phyloP scores from a whole-genome alignment of 371 early-diverging fungal species.

The Actinomortierella ambigua region DNA sequence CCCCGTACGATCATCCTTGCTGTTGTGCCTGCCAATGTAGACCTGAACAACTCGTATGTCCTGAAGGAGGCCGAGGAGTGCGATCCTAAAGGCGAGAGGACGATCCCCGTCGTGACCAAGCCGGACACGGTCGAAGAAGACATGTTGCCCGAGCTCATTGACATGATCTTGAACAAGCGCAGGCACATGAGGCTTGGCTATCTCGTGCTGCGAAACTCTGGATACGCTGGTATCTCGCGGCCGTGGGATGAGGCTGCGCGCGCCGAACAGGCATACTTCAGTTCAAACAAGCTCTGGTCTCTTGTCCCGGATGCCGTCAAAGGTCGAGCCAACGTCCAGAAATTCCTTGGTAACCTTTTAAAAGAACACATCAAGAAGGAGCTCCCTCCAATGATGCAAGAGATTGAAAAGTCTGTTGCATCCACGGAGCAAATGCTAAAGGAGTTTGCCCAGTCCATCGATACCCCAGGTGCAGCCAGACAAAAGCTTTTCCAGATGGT shows the following conservation, averaged over 20 bases:
- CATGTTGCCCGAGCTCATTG: slow-evolving; percentile 19
- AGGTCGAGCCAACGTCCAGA: slow-evolving; percentile 17
- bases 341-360: slow-evolving; percentile 18
- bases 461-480: slow-evolving; percentile 7
- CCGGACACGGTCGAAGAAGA: slow-evolving; percentile 28
- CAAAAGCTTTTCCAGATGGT: slow-evolving; percentile 12
- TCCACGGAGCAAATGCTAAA: too few relatives aligned
- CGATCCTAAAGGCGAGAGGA: slow-evolving; percentile 22
- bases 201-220: slow-evolving; percentile 36
- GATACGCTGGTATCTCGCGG: slow-evolving; percentile 20
- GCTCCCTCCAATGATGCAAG: slow-evolving; percentile 17
- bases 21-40: slow-evolving; percentile 85
- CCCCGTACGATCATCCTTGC: slow-evolving; percentile 79
- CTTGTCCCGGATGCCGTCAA: slow-evolving; percentile 15
- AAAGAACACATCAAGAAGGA: slow-evolving; percentile 35
- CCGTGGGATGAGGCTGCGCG: slow-evolving; percentile 26
- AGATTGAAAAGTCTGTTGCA: slow-evolving; percentile 10
- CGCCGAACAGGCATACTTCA: slow-evolving; percentile 20
- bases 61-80: slow-evolving; percentile 27
- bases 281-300: slow-evolving; percentile 11
- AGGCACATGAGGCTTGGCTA: slow-evolving; percentile 33
- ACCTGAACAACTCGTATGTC: slow-evolving; percentile 76
- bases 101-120: slow-evolving; percentile 32
- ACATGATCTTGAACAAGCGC: slow-evolving; percentile 29
- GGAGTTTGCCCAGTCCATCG: too few relatives aligned